Evolutionary conservation across 2,329 filamentous ascomycete species (phyloP), one percentile per base, ranked within the genome.

Genomic region (Ophiosphaerella narmari): DNA sequence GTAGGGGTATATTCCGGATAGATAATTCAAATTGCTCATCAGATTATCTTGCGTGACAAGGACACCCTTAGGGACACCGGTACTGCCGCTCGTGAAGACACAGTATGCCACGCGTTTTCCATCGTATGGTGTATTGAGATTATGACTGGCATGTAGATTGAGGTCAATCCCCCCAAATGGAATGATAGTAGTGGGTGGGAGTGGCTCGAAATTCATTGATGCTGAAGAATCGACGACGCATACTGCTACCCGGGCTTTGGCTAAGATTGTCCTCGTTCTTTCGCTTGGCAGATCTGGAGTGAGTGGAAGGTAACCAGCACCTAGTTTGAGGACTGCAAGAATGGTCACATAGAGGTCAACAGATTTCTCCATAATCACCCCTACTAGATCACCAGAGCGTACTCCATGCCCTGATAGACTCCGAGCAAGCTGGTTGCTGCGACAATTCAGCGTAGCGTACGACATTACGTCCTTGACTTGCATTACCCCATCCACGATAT

Each of bases 41-140:
- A 96, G 81, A 60, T 91, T 95, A 35, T 81, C 76, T 57, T 92
- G 87, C 0, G 89, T 90, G 16, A 96, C 82, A 4, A 89, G 60
- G 3, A 96, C 88, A 2, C 90, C 90, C 65, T 96, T 95, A 0
- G 90, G 91, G 1, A 77, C 78, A 0, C 90, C 91, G 0, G 90
- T 95, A 34, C 87, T 93, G 3, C 91, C 91, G 21, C 89, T 91
- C 0, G 90, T 95, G 68, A 89, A 95, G 1, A 95, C 86, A 14
- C 89, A 83, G 66, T 95, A 95, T 6, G 89, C 86, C 2, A 89
- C 67, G 12, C 84, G 75, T 1, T 79, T 76, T 0, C 77, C 74
- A 39, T 80, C 67, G 3, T 76, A 70, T 0, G 62, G 40, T 1
- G 76, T 68, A 1, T 66, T 49, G 6, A 68, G 24, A 37, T 83